Evolutionary conservation across 2,329 filamentous ascomycete species (phyloP).

Genomic region (Trichoderma semiorbis): DNA sequence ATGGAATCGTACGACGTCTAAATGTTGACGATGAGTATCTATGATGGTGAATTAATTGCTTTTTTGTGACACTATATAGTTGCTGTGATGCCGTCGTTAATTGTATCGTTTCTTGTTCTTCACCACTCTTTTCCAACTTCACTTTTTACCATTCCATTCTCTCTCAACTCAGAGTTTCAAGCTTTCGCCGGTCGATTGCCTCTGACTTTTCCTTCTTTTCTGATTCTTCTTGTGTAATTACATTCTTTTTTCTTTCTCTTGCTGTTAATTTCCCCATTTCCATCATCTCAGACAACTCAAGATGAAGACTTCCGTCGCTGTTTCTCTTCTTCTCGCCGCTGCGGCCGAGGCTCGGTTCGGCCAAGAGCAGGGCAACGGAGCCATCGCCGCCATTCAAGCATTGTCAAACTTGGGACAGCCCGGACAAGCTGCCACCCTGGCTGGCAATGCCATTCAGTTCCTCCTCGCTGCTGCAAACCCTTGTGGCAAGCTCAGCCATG

Average conservation of each 20-base stretch:
- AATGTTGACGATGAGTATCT: neutral
- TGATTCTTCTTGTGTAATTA: neutral
- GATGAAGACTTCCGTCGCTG: neutral
- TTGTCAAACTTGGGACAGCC: slow-evolving; percentile 1
- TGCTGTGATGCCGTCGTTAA: neutral
- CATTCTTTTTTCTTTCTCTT: neutral
- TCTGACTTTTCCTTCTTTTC: neutral
- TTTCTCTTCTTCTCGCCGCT: neutral
- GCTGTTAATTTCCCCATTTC: neutral
- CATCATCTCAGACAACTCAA: neutral
- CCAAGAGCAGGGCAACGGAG: slow-evolving; percentile 11
- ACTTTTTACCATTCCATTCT: neutral
- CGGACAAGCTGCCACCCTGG: neutral
- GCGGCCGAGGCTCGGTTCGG: slow-evolving; percentile 5
- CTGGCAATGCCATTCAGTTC: neutral
- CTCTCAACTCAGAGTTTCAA: neutral
- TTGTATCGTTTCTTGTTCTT: neutral
- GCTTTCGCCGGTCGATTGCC: slow-evolving; percentile 8
- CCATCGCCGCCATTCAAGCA: neutral
- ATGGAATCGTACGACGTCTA: neutral
- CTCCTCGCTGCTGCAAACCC: slow-evolving; percentile 9
- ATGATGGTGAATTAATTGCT: neutral
- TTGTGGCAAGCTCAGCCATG: slow-evolving; percentile 6
- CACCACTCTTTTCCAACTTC: neutral
- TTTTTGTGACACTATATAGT: neutral